A percentile compares a stretch with the other conserved stretches of the same genome.
Evolutionary conservation across 257 asterid species (phyloP).

Genomic region (Primulina tabacum): DNA sequence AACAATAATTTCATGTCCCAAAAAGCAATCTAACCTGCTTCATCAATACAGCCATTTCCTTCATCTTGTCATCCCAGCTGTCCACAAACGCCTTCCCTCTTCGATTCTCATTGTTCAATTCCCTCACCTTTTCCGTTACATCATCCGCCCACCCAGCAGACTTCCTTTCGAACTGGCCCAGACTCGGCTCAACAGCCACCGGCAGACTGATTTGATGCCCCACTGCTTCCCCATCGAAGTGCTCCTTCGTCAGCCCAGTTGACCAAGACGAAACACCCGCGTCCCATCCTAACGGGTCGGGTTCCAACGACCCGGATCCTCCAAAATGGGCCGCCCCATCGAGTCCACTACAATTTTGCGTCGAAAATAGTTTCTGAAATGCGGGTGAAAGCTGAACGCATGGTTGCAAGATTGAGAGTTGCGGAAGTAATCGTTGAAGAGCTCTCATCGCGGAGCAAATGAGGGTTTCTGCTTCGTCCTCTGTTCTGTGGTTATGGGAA

Average conservation of each 20-base stretch:
- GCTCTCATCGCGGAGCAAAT: conserved; percentile 35
- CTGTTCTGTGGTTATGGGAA: too few species aligned
- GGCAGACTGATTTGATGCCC: conserved; percentile 47
- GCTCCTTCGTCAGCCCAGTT: conserved; percentile 81
- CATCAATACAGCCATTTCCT: conserved; percentile 49
- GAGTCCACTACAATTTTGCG: conserved; percentile 29
- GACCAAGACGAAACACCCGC: conserved; percentile 65
- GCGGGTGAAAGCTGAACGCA: conserved; percentile 18
- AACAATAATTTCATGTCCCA: neutral
- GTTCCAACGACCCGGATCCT: conserved; percentile 31
- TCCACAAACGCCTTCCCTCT: conserved; percentile 43
- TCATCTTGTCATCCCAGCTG: conserved; percentile 58
- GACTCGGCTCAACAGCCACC: conserved; percentile 15
- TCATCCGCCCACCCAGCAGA: conserved; percentile 50
- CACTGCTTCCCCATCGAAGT: conserved; percentile 77
- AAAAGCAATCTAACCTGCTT: conserved; percentile 49
- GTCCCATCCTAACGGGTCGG: conserved; percentile 68
- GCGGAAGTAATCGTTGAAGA: conserved; percentile 46
- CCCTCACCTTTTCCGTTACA: conserved; percentile 35
- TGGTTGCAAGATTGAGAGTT: conserved; percentile 28
- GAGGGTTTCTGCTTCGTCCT: neutral
- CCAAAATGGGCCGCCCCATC: conserved; percentile 57
- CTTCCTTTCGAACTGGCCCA: conserved; percentile 13
- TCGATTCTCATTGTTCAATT: conserved; percentile 43
- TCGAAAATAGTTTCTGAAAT: conserved; percentile 38